Percentiles rank a stretch among this genome's conserved stretches.
phyloP scores from a whole-genome alignment of 768 basidiomycete genomes.

The Lentinula guzmanii region DNA sequence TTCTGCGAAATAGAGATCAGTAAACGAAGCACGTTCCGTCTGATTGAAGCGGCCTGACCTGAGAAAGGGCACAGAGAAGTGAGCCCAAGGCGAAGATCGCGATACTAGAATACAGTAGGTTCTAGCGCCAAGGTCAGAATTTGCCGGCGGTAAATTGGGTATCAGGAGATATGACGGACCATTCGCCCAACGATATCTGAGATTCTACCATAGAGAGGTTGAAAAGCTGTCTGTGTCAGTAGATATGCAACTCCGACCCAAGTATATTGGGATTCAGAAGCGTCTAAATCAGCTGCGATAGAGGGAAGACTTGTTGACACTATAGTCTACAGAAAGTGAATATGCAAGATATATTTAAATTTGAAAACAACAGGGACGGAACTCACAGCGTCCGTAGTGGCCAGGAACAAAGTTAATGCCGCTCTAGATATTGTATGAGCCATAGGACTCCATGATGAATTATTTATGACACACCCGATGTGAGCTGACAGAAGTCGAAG shows the following conservation, averaged over 20 bases:
- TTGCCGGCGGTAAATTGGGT: not conserved
- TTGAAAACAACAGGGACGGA: not conserved
- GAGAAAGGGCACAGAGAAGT: constrained; percentile 69
- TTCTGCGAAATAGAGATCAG: constrained; percentile 28
- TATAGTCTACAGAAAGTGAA: constrained; percentile 37
- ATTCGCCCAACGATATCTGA: constrained; percentile 79
- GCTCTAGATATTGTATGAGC: constrained; percentile 39
- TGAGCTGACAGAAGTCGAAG: constrained; percentile 56
- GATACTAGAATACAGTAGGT: constrained; percentile 68
- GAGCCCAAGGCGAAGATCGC: constrained; percentile 72
- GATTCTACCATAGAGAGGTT: constrained; percentile 75
- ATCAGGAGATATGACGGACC: constrained; percentile 29
- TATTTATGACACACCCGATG: constrained; percentile 48
- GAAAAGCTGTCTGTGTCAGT: constrained; percentile 81
- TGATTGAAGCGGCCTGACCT: constrained; percentile 36
- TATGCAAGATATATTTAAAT: not conserved
- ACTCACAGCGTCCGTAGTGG: constrained; percentile 79
- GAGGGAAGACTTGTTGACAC: constrained; percentile 83
- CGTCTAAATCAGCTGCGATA: constrained; percentile 63
- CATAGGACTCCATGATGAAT: constrained; percentile 1
- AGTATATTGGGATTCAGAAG: constrained; percentile 68
- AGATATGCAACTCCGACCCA: constrained; percentile 86
- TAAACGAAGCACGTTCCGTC: not conserved
- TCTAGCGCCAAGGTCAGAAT: constrained; percentile 30
- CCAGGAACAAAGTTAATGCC: constrained; percentile 75